A percentile compares a stretch with the other conserved stretches of the same genome.
Conservation (phyloP, 176 grass and related monocot species). For the Dactylis glomerata region DNA sequence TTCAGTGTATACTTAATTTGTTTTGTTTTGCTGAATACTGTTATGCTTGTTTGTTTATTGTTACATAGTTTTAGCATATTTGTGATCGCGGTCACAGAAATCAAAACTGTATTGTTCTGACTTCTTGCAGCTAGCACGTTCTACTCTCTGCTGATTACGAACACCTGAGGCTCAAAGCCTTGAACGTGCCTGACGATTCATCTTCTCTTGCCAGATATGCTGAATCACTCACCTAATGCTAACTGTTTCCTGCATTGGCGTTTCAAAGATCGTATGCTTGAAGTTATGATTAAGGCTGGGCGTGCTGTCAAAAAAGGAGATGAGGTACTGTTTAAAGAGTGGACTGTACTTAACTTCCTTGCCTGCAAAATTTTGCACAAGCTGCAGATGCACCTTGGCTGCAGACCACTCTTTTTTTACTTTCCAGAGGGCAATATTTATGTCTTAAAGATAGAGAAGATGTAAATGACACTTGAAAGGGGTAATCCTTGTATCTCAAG, state of each 20-base stretch:
- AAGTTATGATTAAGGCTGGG: slow-evolving; percentile 97
- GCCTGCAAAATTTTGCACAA: not conserved
- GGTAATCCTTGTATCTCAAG: not conserved
- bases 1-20: not conserved
- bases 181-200: not conserved
- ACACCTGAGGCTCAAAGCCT: not conserved
- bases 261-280: slow-evolving; percentile 92
- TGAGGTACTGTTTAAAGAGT: slow-evolving; percentile 58
- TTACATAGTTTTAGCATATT: not conserved
- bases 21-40: not conserved
- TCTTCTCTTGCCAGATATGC: slow-evolving; percentile 74
- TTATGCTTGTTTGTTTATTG: not conserved
- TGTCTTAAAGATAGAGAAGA: not conserved
- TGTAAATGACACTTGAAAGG: not conserved
- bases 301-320: slow-evolving; percentile 75
- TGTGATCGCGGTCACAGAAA: not conserved
- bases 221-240: slow-evolving; percentile 93
- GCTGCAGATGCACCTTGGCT: not conserved
- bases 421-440: not conserved
- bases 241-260: slow-evolving; percentile 98
- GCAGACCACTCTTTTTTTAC: not conserved
- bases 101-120: not conserved
- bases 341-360: not conserved
- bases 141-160: not conserved
- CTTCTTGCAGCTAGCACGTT: not conserved